phyloP scores from a whole-genome alignment of 441 rosid species.

The Pelargonium citronellum region DNA sequence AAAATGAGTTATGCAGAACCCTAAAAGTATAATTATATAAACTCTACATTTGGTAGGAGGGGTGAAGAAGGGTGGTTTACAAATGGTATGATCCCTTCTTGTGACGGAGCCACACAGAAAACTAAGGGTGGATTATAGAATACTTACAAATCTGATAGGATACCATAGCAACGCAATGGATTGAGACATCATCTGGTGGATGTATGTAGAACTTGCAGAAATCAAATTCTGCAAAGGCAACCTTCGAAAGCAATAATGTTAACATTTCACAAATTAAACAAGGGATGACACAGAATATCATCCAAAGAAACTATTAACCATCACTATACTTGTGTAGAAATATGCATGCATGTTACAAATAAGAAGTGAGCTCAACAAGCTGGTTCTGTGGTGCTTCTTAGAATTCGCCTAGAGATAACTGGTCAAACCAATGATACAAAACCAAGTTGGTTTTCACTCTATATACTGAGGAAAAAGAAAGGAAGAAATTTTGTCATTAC shows the following conservation, averaged over 20 bases:
- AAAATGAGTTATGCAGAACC: not conserved
- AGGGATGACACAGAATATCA: not conserved
- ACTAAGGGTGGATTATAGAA: not conserved
- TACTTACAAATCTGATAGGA: constrained; percentile 19
- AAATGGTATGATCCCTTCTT: not conserved
- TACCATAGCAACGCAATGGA: constrained; percentile 22
- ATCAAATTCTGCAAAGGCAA: constrained; percentile 24
- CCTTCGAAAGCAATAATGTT: constrained; percentile 20
- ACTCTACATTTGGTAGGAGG: not conserved
- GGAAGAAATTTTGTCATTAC: too few relatives aligned
- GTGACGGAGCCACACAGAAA: not conserved
- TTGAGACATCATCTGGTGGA: constrained; percentile 25
- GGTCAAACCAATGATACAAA: not conserved
- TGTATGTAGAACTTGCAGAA: constrained; percentile 24
- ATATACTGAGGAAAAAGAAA: too few relatives aligned
- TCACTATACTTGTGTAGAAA: not conserved
- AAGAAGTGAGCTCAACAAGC: not conserved
- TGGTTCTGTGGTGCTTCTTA: not conserved
- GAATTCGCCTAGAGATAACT: not conserved
- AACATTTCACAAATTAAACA: constrained; percentile 16
- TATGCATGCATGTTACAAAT: not conserved
- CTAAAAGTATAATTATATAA: not conserved
- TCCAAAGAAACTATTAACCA: not conserved
- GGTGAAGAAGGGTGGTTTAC: not conserved
- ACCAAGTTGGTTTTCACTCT: too few relatives aligned